Evolutionary conservation across 768 basidiomycete genomes (phyloP).

Genomic region (Heimioporus sp.): DNA sequence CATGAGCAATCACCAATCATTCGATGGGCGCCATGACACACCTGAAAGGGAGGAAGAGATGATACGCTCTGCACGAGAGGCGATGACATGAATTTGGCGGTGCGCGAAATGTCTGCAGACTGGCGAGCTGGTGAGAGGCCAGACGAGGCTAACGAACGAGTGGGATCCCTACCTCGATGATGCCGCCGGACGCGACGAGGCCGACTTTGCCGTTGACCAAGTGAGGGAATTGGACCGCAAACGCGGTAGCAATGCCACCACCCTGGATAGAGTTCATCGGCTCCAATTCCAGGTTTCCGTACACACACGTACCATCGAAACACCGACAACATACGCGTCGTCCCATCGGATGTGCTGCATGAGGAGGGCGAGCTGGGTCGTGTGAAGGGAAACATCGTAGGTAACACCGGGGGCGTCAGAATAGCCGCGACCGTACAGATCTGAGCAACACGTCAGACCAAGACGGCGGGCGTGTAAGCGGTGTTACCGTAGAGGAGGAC

Average conservation of each 20-base stretch:
- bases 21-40: conserved; percentile 29
- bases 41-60: conserved; percentile 59
- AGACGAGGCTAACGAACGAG: background rate
- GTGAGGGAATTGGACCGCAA: conserved; percentile 68
- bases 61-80: conserved; percentile 68
- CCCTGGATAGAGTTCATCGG: conserved; percentile 44
- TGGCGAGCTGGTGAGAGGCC: conserved; percentile 22
- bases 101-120: conserved; percentile 67
- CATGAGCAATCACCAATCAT: background rate
- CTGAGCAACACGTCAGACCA: conserved; percentile 34
- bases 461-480: background rate
- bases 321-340: conserved; percentile 59
- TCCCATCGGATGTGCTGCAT: conserved; percentile 79
- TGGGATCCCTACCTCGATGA: conserved; percentile 52
- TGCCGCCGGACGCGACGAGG: conserved; percentile 67
- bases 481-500: conserved; percentile 70
- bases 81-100: conserved; percentile 75
- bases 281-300: conserved; percentile 4
- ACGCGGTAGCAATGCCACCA: conserved; percentile 70
- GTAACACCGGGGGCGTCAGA: conserved; percentile 73
- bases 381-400: conserved; percentile 64
- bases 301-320: conserved; percentile 62
- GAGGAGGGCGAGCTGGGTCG: conserved; percentile 77
- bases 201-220: conserved; percentile 64
- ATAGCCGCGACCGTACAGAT: conserved; percentile 81